Evolutionary conservation across 1,284 basidiomycete species (phyloP).

Genomic region (Pseudomicrostroma phylloplanum): DNA sequence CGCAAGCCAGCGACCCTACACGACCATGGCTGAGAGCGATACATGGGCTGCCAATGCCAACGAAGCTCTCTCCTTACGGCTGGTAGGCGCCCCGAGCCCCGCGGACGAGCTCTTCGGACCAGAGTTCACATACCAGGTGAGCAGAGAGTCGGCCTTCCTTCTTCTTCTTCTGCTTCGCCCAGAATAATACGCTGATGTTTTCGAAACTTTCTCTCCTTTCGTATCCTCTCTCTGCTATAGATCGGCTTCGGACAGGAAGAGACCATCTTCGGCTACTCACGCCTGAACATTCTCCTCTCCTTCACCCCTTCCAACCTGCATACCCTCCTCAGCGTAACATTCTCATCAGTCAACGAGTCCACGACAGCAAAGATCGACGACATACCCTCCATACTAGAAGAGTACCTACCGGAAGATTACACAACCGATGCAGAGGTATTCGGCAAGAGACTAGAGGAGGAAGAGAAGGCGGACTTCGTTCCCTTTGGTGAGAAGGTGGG

Average conservation of each 20-base stretch:
- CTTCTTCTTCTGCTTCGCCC: neutral
- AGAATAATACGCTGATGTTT: neutral
- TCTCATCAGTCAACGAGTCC: slow-evolving; percentile 36
- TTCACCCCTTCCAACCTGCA: slow-evolving; percentile 80
- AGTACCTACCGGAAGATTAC: slow-evolving; percentile 69
- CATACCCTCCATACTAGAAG: slow-evolving; percentile 68
- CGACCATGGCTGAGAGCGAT: no score
- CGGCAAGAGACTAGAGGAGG: slow-evolving; percentile 62
- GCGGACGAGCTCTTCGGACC: slow-evolving; percentile 27
- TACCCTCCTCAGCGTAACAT: slow-evolving; percentile 47
- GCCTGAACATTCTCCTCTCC: slow-evolving; percentile 59
- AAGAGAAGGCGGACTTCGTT: slow-evolving; percentile 67
- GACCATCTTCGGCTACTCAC: slow-evolving; percentile 89
- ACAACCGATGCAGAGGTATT: slow-evolving; percentile 20
- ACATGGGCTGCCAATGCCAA: slow-evolving; percentile 8
- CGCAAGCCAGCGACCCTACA: no score
- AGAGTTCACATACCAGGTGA: slow-evolving; percentile 35
- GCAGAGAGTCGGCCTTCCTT: neutral
- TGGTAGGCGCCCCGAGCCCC: slow-evolving; percentile 1
- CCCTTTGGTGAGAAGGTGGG: slow-evolving; percentile 71
- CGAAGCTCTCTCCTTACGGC: slow-evolving; percentile 2
- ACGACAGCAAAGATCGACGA: slow-evolving; percentile 72
- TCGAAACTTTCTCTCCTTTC: no score
- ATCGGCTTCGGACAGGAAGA: slow-evolving; percentile 78
- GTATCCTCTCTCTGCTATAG: slow-evolving; percentile 56